Evolutionary conservation across 495 filamentous ascomycete species (phyloP).

Genomic region (Penicillium malachiteum): DNA sequence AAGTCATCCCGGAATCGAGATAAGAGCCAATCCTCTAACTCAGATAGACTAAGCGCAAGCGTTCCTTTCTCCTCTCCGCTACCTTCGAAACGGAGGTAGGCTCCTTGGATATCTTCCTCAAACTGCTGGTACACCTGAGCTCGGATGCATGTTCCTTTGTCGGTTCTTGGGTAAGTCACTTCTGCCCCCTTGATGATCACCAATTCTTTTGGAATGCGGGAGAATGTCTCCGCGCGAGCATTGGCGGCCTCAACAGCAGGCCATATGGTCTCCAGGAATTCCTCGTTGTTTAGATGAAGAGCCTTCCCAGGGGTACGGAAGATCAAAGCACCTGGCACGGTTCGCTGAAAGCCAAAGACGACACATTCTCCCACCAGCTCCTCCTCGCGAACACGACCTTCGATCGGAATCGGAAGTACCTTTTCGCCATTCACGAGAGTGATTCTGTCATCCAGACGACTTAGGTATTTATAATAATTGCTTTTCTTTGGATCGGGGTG

Average conservation of each 20-base stretch:
- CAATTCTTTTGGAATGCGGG: slow-evolving; percentile 52
- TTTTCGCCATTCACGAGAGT: slow-evolving; percentile 67
- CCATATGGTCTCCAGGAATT: slow-evolving; percentile 52
- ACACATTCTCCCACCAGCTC: slow-evolving; percentile 37
- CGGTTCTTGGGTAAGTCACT: slow-evolving; percentile 49
- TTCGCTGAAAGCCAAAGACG: slow-evolving; percentile 39
- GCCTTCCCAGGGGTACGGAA: slow-evolving; percentile 42
- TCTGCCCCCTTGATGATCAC: slow-evolving; percentile 46
- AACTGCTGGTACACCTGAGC: slow-evolving; percentile 53
- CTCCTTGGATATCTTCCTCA: slow-evolving; percentile 44
- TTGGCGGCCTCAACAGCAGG: slow-evolving; percentile 51
- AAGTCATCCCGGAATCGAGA: slow-evolving; percentile 26
- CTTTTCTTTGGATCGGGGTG: slow-evolving; percentile 47
- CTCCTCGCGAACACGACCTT: slow-evolving; percentile 45
- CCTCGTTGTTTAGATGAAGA: slow-evolving; percentile 37
- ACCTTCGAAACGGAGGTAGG: slow-evolving; percentile 39
- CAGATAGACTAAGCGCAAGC: slow-evolving; percentile 15
- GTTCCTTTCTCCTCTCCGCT: slow-evolving; percentile 19
- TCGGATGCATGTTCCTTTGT: slow-evolving; percentile 58
- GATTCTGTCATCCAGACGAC: slow-evolving; percentile 58
- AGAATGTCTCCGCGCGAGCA: slow-evolving; percentile 49
- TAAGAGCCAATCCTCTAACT: slow-evolving; percentile 28
- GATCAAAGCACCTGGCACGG: slow-evolving; percentile 45
- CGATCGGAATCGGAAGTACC: slow-evolving; percentile 63
- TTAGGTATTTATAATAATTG: slow-evolving; percentile 60